Evolutionary conservation across 768 basidiomycete genomes (phyloP).

Genomic region (Lentinula edodes): DNA sequence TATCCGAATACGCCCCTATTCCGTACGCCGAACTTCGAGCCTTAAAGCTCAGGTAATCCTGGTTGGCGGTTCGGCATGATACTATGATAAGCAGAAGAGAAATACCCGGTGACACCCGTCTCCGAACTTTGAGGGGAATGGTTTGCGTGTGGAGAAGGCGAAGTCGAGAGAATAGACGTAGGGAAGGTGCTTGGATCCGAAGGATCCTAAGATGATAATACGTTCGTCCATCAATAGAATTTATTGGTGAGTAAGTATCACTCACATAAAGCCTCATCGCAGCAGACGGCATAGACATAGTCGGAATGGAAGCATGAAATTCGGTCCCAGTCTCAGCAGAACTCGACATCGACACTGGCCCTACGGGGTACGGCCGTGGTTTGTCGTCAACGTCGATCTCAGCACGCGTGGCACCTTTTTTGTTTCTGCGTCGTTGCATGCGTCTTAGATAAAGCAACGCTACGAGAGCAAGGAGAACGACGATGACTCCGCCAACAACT

Average conservation of each 20-base stretch:
- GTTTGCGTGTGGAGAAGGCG: neutral
- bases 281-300: constrained; percentile 11
- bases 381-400: neutral
- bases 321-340: neutral
- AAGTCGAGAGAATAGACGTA: neutral
- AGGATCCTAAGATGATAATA: constrained; percentile 19
- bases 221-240: neutral
- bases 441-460: constrained; percentile 10
- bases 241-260: neutral
- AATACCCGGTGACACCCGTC: neutral
- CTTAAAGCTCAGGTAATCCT: neutral
- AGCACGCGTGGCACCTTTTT: neutral
- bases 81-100: neutral
- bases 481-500: constrained; percentile 17
- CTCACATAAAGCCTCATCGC: constrained; percentile 23
- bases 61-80: neutral
- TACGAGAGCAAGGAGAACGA: constrained; percentile 10
- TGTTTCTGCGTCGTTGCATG: constrained; percentile 2
- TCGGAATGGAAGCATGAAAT: neutral
- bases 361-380: neutral
- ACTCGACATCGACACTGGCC: neutral
- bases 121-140: neutral
- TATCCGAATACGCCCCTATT: too few species aligned
- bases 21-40: too few species aligned
- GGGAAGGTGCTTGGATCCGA: constrained; percentile 22